Conservation (phyloP, 495 filamentous ascomycete genomes). For the Tuber indicum region DNA sequence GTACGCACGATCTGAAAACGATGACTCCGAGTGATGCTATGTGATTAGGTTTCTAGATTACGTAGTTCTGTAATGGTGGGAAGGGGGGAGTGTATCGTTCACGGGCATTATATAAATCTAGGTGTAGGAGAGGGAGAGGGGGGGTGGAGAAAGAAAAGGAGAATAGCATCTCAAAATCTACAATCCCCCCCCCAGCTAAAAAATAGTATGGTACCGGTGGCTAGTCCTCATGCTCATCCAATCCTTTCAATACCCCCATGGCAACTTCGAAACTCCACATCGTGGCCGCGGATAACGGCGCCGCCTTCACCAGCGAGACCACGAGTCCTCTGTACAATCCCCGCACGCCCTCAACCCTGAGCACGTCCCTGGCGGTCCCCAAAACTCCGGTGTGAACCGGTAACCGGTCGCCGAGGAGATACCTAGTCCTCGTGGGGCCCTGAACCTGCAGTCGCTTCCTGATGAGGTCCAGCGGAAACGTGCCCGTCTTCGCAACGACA, state of each 20-base stretch:
- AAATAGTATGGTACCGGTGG: no score
- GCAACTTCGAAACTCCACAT: constrained; percentile 96
- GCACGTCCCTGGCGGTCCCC: constrained; percentile 58
- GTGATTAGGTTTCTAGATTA: not conserved
- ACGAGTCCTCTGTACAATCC: constrained; percentile 84
- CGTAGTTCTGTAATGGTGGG: not conserved
- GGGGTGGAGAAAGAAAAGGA: not conserved
- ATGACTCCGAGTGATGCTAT: not conserved
- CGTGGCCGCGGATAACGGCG: constrained; percentile 87
- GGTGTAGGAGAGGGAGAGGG: not conserved
- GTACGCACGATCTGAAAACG: not conserved
- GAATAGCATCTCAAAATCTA: not conserved
- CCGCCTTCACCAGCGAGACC: constrained; percentile 87
- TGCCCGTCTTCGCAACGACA: constrained; percentile 74
- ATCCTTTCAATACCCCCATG: constrained; percentile 53
- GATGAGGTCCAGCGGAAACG: constrained; percentile 91
- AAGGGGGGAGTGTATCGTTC: not conserved
- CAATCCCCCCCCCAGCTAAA: not conserved
- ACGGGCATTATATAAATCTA: not conserved
- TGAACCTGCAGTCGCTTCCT: constrained; percentile 92
- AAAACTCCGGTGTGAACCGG: constrained; percentile 70
- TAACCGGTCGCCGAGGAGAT: constrained; percentile 73
- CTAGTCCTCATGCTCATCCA: constrained; percentile 36
- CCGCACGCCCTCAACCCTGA: constrained; percentile 63
- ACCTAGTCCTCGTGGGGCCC: constrained; percentile 69